Evolutionary conservation across 2,329 filamentous ascomycete species (phyloP), one percentile per base, ranked within the genome.

Genomic region (Rhynchosporium secalis): DNA sequence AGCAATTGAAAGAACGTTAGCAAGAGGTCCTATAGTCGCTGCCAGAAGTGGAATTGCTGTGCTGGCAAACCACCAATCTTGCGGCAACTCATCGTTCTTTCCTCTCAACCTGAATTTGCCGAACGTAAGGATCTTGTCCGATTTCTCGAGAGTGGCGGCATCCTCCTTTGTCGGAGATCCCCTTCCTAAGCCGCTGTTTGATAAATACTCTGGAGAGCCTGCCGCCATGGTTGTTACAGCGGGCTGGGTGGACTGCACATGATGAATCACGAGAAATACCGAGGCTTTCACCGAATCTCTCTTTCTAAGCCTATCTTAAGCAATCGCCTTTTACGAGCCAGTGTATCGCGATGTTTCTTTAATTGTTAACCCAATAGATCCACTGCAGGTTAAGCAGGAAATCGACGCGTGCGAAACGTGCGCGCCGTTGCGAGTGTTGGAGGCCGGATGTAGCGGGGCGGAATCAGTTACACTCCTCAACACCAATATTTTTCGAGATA

Each of bases 21-120:
- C 87, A n/a, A 90, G 75, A 1, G 88, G 88, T 0, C 86, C 87
- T n/a, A 87, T 80, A 1, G 87, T 86, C 13, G 88, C 88, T 3
- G 87, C 86, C 4, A 90, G 76, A 3, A 90, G 78, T 3, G 84
- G 84, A 49, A 86, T 75, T 3, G 75, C 75, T 3, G 74, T 78
- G 1, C 74, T 75, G 41, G 75, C 76, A 60, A 77, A 74, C 75
- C 75, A 78, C 76, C 76, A 78, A 48, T 71, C 69, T 70, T 74
- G 72, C 31, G 72, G 73, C 54, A 75, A 58, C 64, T 75, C 70
- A 68, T 75, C 73, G 29, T 69, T 71, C 60, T 73, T 66, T 10
- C 70, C 73, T 61, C 73, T 67, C 46, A 75, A 63, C 58, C 69
- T 74, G n/a, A 74, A 62, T 58, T 56, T 70, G 40, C 72, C 72